phyloP scores from a whole-genome alignment of 202 grass and related monocot genomes.

The Setaria italica region DNA sequence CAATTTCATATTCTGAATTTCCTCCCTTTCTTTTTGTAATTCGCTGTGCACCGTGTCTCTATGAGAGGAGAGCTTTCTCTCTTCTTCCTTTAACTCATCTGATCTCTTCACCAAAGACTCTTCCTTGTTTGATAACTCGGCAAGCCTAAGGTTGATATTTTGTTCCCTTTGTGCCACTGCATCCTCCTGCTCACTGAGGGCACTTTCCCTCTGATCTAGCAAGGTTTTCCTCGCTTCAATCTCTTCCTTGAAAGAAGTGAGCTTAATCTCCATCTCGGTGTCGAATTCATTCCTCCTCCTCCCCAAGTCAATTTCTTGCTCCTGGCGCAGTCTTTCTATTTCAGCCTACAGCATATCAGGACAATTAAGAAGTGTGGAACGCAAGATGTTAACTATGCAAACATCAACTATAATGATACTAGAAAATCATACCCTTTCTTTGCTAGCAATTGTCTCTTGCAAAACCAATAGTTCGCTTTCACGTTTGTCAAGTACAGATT shows the following conservation, averaged over 20 bases:
- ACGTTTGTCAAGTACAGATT: constrained; percentile 74
- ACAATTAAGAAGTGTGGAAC: constrained; percentile 38
- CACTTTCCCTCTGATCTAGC: constrained; percentile 58
- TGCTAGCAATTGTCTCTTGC: constrained; percentile 84
- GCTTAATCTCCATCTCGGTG: constrained; percentile 64
- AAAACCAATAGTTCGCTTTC: constrained; percentile 84
- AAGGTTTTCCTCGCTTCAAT: constrained; percentile 46
- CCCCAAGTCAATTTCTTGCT: constrained; percentile 62
- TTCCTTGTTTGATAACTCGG: constrained; percentile 69
- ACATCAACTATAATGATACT: constrained; percentile 24
- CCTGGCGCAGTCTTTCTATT: constrained; percentile 66
- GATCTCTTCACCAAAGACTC: constrained; percentile 55
- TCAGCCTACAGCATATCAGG: constrained; percentile 63
- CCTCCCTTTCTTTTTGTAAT: constrained; percentile 64
- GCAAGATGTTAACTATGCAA: constrained; percentile 8
- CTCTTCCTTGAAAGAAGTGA: constrained; percentile 55
- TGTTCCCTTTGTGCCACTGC: constrained; percentile 52
- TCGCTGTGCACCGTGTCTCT: constrained; percentile 43
- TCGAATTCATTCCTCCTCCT: constrained; percentile 73
- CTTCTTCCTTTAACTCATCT: constrained; percentile 57
- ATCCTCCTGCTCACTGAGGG: constrained; percentile 56
- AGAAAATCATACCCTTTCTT: constrained; percentile 67
- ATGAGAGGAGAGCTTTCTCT: constrained; percentile 49
- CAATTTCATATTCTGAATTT: constrained; percentile 64
- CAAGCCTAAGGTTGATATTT: constrained; percentile 45